Percentiles rank a stretch among this genome's conserved stretches.
These are phyloP conservation scores for Pseudisothecium myosuroides DNA, from an alignment of 225 moss, liverwort and hornwort species.

Conservation along the genomic window DNA sequence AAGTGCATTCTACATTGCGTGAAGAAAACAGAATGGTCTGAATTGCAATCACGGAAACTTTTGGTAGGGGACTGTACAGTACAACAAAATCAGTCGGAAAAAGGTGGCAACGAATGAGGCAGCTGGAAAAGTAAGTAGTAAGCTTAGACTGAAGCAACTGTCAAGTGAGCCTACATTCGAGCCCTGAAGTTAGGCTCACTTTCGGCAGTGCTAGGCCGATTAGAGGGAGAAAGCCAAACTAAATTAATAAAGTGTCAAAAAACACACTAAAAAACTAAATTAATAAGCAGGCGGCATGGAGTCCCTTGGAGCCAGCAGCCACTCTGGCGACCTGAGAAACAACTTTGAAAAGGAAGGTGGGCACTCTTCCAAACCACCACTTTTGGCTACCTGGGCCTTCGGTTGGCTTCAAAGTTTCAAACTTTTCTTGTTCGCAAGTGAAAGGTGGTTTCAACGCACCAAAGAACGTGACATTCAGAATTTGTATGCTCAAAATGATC, in stretches of 20 bases:
- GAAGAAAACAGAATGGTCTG: no score
- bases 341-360: neutral
- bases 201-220: neutral
- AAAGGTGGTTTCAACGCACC: neutral
- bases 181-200: neutral
- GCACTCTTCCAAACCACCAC: no score
- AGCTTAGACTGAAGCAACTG: no score
- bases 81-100: neutral
- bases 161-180: no score
- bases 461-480: neutral
- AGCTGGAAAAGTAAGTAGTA: neutral
- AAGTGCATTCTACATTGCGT: no score
- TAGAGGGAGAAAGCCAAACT: neutral
- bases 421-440: neutral
- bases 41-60: no score
- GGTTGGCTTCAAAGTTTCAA: no score
- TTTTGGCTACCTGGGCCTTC: no score
- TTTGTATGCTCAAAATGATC: rapidly evolving
- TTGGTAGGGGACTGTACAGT: no score
- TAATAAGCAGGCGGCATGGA: neutral
- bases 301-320: neutral
- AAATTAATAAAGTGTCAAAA: no score
- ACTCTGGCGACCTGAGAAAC: neutral
- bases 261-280: no score
- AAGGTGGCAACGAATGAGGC: neutral